Base-by-base conservation (phyloP, 2,329 filamentous ascomycete species). In the Chaetomium olivaceum region DNA sequence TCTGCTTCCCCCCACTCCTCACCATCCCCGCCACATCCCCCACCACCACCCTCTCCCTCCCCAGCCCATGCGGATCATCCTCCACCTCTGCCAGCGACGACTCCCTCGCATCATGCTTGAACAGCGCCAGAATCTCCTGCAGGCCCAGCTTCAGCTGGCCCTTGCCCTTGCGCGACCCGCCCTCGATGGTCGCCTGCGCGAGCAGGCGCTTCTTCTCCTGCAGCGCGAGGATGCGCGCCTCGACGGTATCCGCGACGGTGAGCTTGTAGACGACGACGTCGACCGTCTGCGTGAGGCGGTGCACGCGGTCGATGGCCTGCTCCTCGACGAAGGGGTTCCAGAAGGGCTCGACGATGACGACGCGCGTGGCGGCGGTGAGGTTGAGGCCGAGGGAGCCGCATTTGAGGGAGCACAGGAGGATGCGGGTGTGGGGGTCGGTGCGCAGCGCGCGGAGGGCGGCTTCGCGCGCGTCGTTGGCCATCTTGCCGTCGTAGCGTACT, bases 241-340 rank as follows among this genome's bases (percentile, higher is more conserved):
- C 95, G 63, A 99, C 94, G 0, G 91, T 93, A 70, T 90, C 85
- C 70, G 87, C 86, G 67, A 99, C 89, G 2, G 93, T 97, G 73
- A 99, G 87, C 73, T 95, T 96, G 82, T 97, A 99, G 69, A 99
- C 92, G 63, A 94, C 87, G 39, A 99, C 95, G 74, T 98, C 93
- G 50, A 94, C 85, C 1, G 92, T 97, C 78, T 99, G 95, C 50
- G 96, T 98, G 61, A 99, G 89, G n/a, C 95, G 92, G 76, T 99
- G 95, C 29, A 99, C 95, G 62, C 95, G 92, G 78, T 99, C 95
- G 72, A 99, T 99, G 58, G 95, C 95, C 82, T 99, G 95, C 77
- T 99, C 95, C 81, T 99, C 95, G 39, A 99, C 92, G 74, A 99
- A 99, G 31, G 93, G 95, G 77, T 99, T 99, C 95, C 95, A 99